Base-by-base conservation (phyloP, 345 rosid genomes). In the Pistacia atlantica region DNA sequence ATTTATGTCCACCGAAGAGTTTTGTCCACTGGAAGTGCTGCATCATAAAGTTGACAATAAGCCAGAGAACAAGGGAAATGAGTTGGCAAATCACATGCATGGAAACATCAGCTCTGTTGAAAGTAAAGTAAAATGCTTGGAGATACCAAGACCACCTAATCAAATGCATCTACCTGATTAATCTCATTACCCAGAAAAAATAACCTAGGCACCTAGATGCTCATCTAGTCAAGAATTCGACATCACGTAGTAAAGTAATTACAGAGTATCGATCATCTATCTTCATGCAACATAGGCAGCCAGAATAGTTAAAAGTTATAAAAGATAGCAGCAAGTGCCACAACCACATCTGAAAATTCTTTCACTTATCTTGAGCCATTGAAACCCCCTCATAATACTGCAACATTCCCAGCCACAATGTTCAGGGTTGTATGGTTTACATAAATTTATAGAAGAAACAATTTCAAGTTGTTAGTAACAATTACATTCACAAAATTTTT, bases 11-110 rank as follows among this genome's bases (percentile, higher is more conserved):
- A 80, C 82, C 65, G 73, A 67, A 83, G 79, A 54, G 80, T 79
- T 83, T 65, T 71, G 78, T 70, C 84, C 84, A 79, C 73, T 58
- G 16, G 82, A 83, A 83, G 67, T 82, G 69, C 98, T 90, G 91
- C 83, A 80, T 42, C 74, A 78, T 59, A 69, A 78, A 78, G 71
- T 71, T 13, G 59, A 76, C 4, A 64, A 69, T 49, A 71, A 73
- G 54, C 42, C 70, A 45, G 67, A 45, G 33, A 37, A 67, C 17
- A 67, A 67, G 4, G 71, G 33, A 78, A 45, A 69, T 42, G 65
- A 73, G 45, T 3, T 14, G 60, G 52, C 33, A 45, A 33, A 75
- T 49, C 31, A 49, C 17, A n/a, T 1, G 8, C 52, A 22, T 49
- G 9, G 16, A 46, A 59, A 59, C 42, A 59, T 20, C 22, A 59